Evolutionary conservation across 306 rosid species (phyloP).

Genomic region (Senna tora): DNA sequence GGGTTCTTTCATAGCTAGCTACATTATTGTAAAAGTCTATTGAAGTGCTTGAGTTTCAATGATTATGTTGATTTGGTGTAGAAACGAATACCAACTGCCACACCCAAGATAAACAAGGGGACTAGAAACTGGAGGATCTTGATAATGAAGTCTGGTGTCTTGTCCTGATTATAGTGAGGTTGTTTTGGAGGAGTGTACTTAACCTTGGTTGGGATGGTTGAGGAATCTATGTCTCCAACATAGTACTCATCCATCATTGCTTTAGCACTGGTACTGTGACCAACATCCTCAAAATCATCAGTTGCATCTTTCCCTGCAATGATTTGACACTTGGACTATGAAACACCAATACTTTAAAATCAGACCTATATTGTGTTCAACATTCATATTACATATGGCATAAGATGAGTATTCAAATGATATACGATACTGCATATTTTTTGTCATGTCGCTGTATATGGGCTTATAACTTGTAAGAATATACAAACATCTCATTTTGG

Average conservation of each 20-base stretch:
- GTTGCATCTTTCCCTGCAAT: slow-evolving; percentile 90
- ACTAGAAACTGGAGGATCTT: slow-evolving; percentile 81
- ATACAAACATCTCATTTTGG: slow-evolving; percentile 7
- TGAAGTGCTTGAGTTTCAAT: slow-evolving; percentile 22
- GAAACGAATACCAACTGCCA: slow-evolving; percentile 75
- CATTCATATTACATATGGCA: not conserved
- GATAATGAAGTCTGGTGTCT: slow-evolving; percentile 66
- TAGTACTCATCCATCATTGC: slow-evolving; percentile 89
- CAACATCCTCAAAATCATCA: slow-evolving; percentile 79
- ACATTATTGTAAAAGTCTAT: slow-evolving; percentile 40
- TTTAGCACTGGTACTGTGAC: slow-evolving; percentile 78
- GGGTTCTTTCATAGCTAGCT: slow-evolving; percentile 23
- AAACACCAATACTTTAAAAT: not conserved
- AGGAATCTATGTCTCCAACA: slow-evolving; percentile 75
- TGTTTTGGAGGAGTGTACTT: slow-evolving; percentile 77
- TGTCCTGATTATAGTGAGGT: slow-evolving; percentile 74
- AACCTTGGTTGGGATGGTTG: slow-evolving; percentile 58
- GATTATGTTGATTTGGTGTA: slow-evolving; percentile 59
- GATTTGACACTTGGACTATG: slow-evolving; percentile 12
- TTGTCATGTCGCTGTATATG: not conserved
- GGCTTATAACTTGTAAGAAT: not conserved
- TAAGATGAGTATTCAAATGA: not conserved
- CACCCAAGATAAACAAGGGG: slow-evolving; percentile 76
- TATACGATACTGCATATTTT: not conserved
- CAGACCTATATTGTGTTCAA: not conserved